Base-by-base conservation (phyloP, 73 alveolate species). In the Tetrahymena borealis region DNA sequence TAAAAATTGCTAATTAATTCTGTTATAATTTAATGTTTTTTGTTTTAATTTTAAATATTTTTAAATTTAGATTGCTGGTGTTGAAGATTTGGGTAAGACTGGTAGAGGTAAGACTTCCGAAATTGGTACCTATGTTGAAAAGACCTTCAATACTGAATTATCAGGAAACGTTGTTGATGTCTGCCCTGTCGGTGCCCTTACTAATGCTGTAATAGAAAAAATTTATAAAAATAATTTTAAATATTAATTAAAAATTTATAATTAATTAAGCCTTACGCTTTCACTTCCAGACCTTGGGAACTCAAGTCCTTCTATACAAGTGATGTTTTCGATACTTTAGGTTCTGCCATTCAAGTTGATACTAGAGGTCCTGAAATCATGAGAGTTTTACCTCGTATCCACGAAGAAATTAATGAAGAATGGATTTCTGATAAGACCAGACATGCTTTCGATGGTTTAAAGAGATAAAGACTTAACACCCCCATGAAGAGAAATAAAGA, bases 131-230 rank as follows among this genome's bases (percentile, higher is more conserved):
- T 97, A 97, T 93, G 94, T 97, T 40, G 98, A 96, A 90, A 97
- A 95, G 39, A 91, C 97, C 94, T 97, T 97, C 43, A 96, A 97
- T 33, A 97, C 97, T 91, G 99, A 97, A 91, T 96, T 97, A 38
- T 96, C 98, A 18, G 99, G 98, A 9, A 97, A 97, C 91, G 96
- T 96, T 18, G 98, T 94, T 40, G 99, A 97, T 94, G 94, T 97
- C 33, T 97, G 99, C 96, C 99, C 99, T 31, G 99, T 97, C 39
- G 99, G 99, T 33, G 99, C 99, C 37, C 94, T 97, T 24, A 96
- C 98, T 40, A 96, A 97, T 92, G 94, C 90, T 32, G 94, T 91
- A 91, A n/a, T n/a, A n/a, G n/a, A n/a, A n/a, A 28, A 60, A 6
- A 20, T 40, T 40, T 40, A 8, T 5, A 7, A 7, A 15, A 40